A percentile compares a stretch with the other conserved stretches of the same genome.
Evolutionary conservation across 164 flowering plant genomes (phyloP).

Genomic region (Vitis rotundifolia): DNA sequence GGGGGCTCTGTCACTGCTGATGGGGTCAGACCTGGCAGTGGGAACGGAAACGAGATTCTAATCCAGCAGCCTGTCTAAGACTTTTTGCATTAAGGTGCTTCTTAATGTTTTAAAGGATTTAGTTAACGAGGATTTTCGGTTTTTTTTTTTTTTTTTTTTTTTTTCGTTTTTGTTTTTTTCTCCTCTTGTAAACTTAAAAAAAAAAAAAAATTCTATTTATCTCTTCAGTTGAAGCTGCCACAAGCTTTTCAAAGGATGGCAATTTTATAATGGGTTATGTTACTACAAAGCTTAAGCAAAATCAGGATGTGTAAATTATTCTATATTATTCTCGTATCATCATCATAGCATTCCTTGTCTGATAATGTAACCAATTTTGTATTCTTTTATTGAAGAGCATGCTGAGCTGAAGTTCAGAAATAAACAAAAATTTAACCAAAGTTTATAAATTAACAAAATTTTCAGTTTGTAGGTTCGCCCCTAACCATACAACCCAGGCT

Average conservation of each 20-base stretch:
- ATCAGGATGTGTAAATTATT: conserved; percentile 19
- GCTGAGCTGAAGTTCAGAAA: too few relatives aligned
- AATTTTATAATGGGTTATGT: conserved; percentile 8
- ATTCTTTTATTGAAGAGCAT: too few relatives aligned
- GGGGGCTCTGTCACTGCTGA: conserved; percentile 13
- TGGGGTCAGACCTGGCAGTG: conserved; percentile 17
- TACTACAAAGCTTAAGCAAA: conserved; percentile 1
- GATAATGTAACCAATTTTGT: too few relatives aligned
- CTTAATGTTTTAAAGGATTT: not conserved
- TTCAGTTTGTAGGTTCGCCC: too few relatives aligned
- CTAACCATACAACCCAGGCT: too few relatives aligned
- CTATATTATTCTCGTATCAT: conserved; percentile 5
- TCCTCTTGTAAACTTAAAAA: too few relatives aligned
- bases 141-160: not conserved
- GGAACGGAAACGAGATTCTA: conserved; percentile 20
- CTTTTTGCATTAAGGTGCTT: conserved; percentile 5
- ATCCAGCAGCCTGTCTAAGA: conserved; percentile 25
- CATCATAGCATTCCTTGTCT: too few relatives aligned
- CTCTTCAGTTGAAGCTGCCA: conserved; percentile 13
- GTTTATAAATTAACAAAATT: too few relatives aligned
- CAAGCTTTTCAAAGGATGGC: conserved; percentile 28
- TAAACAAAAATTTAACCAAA: too few relatives aligned
- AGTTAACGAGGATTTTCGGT: not conserved
- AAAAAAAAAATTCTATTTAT: not conserved
- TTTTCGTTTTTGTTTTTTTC: not conserved